These are phyloP conservation scores for Trypethelium eluteriae DNA, from an alignment of 495 filamentous ascomycete species.

Conservation along the genomic window DNA sequence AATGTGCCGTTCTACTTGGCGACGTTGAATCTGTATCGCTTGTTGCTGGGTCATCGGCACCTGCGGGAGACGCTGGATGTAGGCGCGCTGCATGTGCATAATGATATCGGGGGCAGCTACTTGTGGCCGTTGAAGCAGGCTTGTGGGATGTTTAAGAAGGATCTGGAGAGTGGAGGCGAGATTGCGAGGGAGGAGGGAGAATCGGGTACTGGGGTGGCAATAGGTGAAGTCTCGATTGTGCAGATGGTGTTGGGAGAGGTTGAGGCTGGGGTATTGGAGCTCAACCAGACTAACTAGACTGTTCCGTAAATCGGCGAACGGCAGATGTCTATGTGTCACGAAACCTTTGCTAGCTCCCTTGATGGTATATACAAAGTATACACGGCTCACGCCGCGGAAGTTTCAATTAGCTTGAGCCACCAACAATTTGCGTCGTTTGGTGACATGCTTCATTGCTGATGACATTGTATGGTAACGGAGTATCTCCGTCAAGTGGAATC, in stretches of 20 bases:
- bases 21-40: slow-evolving; percentile 46
- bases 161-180: slow-evolving; percentile 28
- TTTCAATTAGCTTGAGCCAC: background rate
- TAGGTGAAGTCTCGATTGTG: slow-evolving; percentile 17
- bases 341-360: background rate
- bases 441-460: background rate
- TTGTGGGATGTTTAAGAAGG: slow-evolving; percentile 38
- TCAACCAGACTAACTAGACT: background rate
- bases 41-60: slow-evolving; percentile 43
- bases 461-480: background rate
- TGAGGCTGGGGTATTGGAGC: background rate
- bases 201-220: background rate
- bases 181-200: slow-evolving; percentile 26
- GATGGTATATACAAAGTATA: background rate
- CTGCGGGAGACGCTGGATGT: slow-evolving; percentile 42
- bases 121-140: slow-evolving; percentile 44
- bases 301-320: background rate
- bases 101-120: slow-evolving; percentile 36
- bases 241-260: slow-evolving; percentile 11
- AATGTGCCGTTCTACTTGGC: slow-evolving; percentile 44
- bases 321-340: too few species aligned
- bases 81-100: slow-evolving; percentile 42
- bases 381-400: background rate
- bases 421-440: background rate
- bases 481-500: slow-evolving; percentile 11